Conservation (phyloP, 2,329 filamentous ascomycete genomes). For the Colletotrichum agaves region DNA sequence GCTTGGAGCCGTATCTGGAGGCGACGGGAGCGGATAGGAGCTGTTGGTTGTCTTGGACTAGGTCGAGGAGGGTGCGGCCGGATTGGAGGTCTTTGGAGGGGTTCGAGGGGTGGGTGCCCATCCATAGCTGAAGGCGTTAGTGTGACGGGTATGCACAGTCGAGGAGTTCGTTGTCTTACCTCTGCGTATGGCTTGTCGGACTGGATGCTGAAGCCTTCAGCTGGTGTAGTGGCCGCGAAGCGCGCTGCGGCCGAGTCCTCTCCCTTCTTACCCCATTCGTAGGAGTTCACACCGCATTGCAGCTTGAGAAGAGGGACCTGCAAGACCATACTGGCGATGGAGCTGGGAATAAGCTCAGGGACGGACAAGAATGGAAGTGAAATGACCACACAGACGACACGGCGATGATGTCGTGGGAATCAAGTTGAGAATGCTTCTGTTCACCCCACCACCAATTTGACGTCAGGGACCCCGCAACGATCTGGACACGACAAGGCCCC, state of each 20-base stretch:
- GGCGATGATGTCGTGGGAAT: slow-evolving; percentile 15
- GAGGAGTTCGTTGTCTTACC: slow-evolving; percentile 57
- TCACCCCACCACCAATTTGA: slow-evolving; percentile 37
- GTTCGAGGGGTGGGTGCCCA: slow-evolving; percentile 97
- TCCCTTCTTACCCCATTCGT: slow-evolving; percentile 98
- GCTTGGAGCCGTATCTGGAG: slow-evolving; percentile 80
- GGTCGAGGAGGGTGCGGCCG: slow-evolving; percentile 84
- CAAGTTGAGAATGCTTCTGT: slow-evolving; percentile 10
- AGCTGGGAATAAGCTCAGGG: not conserved
- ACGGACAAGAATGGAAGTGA: not conserved
- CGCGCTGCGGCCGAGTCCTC: slow-evolving; percentile 87
- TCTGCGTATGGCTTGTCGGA: slow-evolving; percentile 94
- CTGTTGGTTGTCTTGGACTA: slow-evolving; percentile 86
- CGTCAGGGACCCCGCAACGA: slow-evolving; percentile 35
- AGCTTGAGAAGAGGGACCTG: slow-evolving; percentile 87
- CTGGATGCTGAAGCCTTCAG: slow-evolving; percentile 79
- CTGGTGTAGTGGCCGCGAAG: slow-evolving; percentile 86
- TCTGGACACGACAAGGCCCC: slow-evolving; percentile 14
- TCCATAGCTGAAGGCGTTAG: slow-evolving; percentile 79
- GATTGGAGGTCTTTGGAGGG: slow-evolving; percentile 91
- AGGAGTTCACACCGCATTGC: slow-evolving; percentile 94
- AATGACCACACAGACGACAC: not conserved
- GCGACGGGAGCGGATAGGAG: slow-evolving; percentile 80
- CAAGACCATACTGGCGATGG: slow-evolving; percentile 52
- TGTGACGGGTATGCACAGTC: not conserved